These are phyloP conservation scores for Botrytis hyacinthi DNA, from an alignment of 2,329 filamentous ascomycete genomes.

Conservation along the genomic window DNA sequence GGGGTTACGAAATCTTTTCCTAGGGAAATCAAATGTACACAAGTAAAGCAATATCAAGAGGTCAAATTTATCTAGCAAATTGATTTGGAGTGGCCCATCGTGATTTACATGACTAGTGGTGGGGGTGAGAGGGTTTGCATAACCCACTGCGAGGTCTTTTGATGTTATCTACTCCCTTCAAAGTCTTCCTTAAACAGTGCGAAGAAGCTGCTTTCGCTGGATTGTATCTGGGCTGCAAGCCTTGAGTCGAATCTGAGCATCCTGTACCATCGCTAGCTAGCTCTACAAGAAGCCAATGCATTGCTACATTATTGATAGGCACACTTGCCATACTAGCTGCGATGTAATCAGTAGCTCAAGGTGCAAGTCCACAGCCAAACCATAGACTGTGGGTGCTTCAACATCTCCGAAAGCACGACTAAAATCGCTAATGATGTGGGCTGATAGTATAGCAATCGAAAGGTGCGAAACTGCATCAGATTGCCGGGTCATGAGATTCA, in stretches of 20 bases:
- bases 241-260: neutral
- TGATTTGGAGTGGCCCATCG: neutral
- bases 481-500: neutral
- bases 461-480: neutral
- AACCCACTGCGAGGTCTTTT: neutral
- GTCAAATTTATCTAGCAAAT: neutral
- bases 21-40: neutral
- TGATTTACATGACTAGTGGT: neutral
- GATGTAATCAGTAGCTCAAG: too few relatives aligned
- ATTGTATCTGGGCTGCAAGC: neutral
- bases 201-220: neutral
- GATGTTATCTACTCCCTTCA: neutral
- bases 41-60: neutral
- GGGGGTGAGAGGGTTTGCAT: neutral
- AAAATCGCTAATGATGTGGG: neutral
- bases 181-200: neutral
- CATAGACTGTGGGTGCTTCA: neutral
- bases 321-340: neutral
- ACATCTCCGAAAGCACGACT: neutral
- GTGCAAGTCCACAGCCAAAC: neutral
- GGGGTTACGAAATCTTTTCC: neutral
- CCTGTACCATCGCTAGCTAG: neutral
- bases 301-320: neutral
- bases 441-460: neutral
- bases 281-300: neutral